phyloP scores from a whole-genome alignment of 2,329 filamentous ascomycete species.

The Cladophialophora yegresii region DNA sequence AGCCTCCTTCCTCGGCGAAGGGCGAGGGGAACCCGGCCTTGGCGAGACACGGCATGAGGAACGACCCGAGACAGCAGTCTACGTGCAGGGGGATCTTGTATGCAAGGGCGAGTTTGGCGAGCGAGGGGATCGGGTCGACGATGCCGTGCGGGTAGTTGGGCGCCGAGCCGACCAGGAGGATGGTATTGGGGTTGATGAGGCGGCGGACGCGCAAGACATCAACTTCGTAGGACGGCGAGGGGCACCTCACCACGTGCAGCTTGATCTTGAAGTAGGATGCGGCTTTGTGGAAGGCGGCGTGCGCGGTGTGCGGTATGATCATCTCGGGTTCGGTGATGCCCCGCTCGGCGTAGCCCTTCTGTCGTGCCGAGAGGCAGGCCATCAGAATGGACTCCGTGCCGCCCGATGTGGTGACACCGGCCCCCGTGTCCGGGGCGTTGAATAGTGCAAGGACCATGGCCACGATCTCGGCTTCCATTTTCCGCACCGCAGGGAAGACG shows the following conservation, averaged over 20 bases:
- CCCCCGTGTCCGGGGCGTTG: conserved; percentile 80
- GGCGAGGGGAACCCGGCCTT: conserved; percentile 76
- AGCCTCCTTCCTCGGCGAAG: conserved; percentile 69
- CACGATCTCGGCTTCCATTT: conserved; percentile 99
- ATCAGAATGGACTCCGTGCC: conserved; percentile 97
- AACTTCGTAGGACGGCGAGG: conserved; percentile 81
- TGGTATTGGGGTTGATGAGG: conserved; percentile 89
- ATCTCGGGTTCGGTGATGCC: conserved; percentile 93
- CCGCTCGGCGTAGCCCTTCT: conserved; percentile 83
- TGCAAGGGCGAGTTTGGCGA: conserved; percentile 79
- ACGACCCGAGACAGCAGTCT: conserved; percentile 95
- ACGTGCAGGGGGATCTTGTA: conserved; percentile 87
- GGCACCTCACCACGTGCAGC: conserved; percentile 82
- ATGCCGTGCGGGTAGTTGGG: conserved; percentile 99
- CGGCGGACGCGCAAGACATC: conserved; percentile 75
- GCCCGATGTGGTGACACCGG: conserved; percentile 86
- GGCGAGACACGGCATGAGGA: conserved; percentile 87
- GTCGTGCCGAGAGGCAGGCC: conserved; percentile 85
- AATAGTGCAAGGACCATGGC: conserved; percentile 90
- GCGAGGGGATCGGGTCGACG: conserved; percentile 85
- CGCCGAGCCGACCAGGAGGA: conserved; percentile 89
- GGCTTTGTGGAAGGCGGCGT: conserved; percentile 96
- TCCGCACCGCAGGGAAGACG: conserved; percentile 94
- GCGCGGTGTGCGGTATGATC: conserved; percentile 92
- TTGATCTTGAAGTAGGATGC: conserved; percentile 97